Evolutionary conservation across 2,329 filamentous ascomycete species (phyloP), one percentile per base, ranked within the genome.

Genomic region (Fusarium tupiense): DNA sequence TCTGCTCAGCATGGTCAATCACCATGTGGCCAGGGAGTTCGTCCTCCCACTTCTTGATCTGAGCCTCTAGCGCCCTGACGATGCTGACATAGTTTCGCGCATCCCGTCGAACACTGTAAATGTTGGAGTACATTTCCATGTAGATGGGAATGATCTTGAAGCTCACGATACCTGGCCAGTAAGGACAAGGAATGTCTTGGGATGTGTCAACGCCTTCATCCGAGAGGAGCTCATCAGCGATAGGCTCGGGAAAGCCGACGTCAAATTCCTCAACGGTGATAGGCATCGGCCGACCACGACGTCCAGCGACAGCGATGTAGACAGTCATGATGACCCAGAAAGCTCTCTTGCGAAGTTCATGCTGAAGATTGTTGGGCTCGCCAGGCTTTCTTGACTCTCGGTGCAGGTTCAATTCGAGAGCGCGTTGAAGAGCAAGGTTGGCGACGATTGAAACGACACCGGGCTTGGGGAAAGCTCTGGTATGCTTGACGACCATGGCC

Each of bases 391-490:
- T 91, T 19, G 88, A 87, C n/a, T 91, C 91, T 46, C 93, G 88
- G 80, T 97, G 93, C 43, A 96, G 85, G 24, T 93, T 92, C 44
- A 94, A 84, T 76, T 96, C 94, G 41, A 96, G 87, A 16, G 93
- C 93, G 37, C 93, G 85, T 10, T 90, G 86, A 49, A 95, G 85
- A 2, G 93, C 89, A 53, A 90, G 86, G 60, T 89, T 90, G 38
- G 88, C 88, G 68, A 95, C 86, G 74, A 92, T 88, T 83, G 91
- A 92, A 61, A 92, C 93, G 47, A 92, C 90, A 19, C 93, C 93
- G 3, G 94, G 93, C 76, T 95, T 94, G 37, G 93, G 93, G 67
- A 96, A 95, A 58, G 90, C 91, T 67, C 94, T 90, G 8, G 94
- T 88, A 80, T 96, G 93, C 7, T 89, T 83, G 67, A 91, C 91